Conservation (phyloP, 495 filamentous ascomycete genomes). For the Tuber indicum region DNA sequence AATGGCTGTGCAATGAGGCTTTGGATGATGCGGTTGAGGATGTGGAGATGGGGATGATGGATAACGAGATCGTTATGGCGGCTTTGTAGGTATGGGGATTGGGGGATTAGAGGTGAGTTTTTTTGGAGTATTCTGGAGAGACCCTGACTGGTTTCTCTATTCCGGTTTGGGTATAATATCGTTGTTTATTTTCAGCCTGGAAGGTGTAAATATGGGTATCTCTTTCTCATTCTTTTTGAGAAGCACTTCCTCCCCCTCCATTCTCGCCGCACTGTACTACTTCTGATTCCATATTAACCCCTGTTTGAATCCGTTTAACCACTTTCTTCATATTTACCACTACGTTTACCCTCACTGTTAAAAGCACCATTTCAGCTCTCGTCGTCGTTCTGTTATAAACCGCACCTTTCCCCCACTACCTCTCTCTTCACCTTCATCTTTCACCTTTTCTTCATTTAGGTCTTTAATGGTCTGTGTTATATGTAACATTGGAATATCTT, state of each 20-base stretch:
- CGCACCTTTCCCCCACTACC: not conserved
- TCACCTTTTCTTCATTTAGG: not conserved
- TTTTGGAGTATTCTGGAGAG: not conserved
- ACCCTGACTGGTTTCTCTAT: conserved; percentile 4
- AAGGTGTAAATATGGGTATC: not conserved
- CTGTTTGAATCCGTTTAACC: not conserved
- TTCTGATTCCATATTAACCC: not conserved
- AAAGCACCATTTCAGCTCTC: not conserved
- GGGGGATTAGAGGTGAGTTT: not conserved
- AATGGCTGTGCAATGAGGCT: conserved; percentile 35
- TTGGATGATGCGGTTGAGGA: conserved; percentile 29
- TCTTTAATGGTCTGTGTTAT: not conserved
- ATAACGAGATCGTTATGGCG: conserved; percentile 28
- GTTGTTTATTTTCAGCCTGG: conserved; percentile 6
- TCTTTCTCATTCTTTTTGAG: not conserved
- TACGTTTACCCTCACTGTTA: not conserved
- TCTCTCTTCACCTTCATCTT: not conserved
- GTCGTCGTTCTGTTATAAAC: not conserved
- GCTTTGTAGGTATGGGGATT: conserved; percentile 17
- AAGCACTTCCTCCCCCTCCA: not conserved
- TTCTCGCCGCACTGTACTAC: not conserved
- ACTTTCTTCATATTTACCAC: too few relatives aligned
- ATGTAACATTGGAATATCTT: not conserved
- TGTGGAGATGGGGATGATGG: conserved; percentile 39
- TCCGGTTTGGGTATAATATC: not conserved